Percentiles rank a stretch among this genome's conserved stretches.
Conservation (phyloP, 2,329 filamentous ascomycete genomes). For the Cryoendolithus antarcticus region DNA sequence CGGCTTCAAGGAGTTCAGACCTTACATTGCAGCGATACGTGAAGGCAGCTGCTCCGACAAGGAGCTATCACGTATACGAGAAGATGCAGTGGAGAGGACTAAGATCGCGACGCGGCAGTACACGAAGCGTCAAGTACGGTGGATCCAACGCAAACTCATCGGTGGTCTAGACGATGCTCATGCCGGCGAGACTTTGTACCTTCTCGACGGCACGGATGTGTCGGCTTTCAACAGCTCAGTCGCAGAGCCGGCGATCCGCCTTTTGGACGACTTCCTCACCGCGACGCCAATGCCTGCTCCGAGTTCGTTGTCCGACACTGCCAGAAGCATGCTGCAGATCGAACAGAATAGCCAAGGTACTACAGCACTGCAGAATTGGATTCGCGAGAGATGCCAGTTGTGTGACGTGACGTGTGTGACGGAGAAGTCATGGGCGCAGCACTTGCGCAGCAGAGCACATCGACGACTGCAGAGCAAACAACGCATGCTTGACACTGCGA, state of each 20-base stretch:
- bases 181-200: conserved; percentile 51
- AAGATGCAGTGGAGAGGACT: too few species aligned
- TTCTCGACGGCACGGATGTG: conserved; percentile 69
- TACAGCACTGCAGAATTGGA: conserved; percentile 33
- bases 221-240: conserved; percentile 52
- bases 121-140: conserved; percentile 65
- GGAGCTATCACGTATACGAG: too few species aligned
- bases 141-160: conserved; percentile 75
- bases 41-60: too few species aligned
- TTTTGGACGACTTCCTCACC: conserved; percentile 53
- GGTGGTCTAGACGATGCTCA: conserved; percentile 46
- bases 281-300: conserved; percentile 42
- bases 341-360: conserved; percentile 39
- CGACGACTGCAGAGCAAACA: conserved; percentile 20
- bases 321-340: conserved; percentile 44
- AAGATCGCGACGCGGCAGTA: too few species aligned
- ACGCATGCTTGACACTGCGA: conserved; percentile 6
- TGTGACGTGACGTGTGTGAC: conserved; percentile 50
- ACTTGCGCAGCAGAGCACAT: conserved; percentile 45
- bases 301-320: conserved; percentile 41
- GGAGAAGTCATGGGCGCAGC: conserved; percentile 45
- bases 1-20: conserved; percentile 81
- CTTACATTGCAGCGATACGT: conserved; percentile 41
- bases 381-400: conserved; percentile 52
- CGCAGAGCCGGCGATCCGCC: conserved; percentile 46